These are phyloP conservation scores for Daldinia loculata DNA, from an alignment of 495 filamentous ascomycete genomes.

Conservation along the genomic window DNA sequence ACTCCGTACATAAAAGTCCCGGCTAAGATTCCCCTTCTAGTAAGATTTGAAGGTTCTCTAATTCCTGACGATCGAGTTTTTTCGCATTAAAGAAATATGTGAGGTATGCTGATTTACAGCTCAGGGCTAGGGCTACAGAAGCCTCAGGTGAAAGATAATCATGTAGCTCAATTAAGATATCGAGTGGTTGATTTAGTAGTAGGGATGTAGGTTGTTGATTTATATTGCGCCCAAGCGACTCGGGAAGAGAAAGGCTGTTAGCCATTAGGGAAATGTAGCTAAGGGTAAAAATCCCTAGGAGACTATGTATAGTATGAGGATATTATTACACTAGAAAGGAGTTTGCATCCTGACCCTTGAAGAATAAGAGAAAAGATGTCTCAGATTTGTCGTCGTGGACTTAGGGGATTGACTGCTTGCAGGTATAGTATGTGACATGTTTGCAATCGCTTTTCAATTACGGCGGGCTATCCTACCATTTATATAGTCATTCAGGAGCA, in stretches of 20 bases:
- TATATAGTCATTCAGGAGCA: neutral
- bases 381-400: neutral
- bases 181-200: neutral
- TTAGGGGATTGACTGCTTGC: neutral
- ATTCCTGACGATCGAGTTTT: neutral
- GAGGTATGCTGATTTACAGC: neutral
- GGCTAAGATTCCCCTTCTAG: neutral
- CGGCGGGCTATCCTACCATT: neutral
- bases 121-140: neutral
- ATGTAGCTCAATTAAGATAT: neutral
- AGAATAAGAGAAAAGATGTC: neutral
- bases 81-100: neutral
- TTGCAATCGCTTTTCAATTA: neutral
- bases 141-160: neutral
- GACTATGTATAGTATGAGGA: neutral
- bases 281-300: neutral
- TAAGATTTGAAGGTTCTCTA: neutral
- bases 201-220: neutral
- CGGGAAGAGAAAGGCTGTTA: fast-evolving
- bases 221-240: neutral
- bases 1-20: neutral
- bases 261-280: neutral
- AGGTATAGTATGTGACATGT: neutral
- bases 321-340: neutral
- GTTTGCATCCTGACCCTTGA: neutral